Base-by-base conservation (phyloP, 176 grass and related monocot genomes). In the Aegilops bicornis region DNA sequence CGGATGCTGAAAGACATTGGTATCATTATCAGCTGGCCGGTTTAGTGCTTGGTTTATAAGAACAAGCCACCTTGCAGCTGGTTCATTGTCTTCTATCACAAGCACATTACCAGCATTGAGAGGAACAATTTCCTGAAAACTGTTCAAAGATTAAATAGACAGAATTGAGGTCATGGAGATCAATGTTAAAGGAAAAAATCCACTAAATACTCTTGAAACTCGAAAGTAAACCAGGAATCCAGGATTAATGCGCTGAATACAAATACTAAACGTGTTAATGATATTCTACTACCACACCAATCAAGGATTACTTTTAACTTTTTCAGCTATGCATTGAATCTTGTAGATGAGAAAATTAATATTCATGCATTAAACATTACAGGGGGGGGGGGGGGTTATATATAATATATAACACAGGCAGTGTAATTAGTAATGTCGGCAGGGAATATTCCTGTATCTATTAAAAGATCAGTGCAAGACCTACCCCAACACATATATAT, bases 111-210 rank as follows among this genome's bases (percentile, higher is more conserved):
- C 94, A 52, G 92, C 92, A 86, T 90, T 98, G 31, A 98, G 89
- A 59, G 95, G 95, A 60, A 98, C 95, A 81, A 98, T 93, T 92
- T 98, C 95, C 91, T 98, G 95, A 90, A 98, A 98, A 65, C 95
- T 98, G 91, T 88, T 91, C 47, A 88, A 82, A 52, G 70, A 86
- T 86, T 37, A 89, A 84, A 83, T 64, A 47, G 69, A 66, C 5
- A 82, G 54, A 72, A 71, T 4, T 12, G 8, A 81, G 68, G 48
- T 67, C 31, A 86, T 58, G 33, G 25, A 22, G 10, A 14, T 8
- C 65, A 75, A 30, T 24, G 22, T 23, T 72, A 73, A 73, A 25
- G 32, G 14, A 25, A 63, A 67, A 70, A 72, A 8, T 77, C 19
- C 10, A 43, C 14, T 54, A 86, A 23, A 73, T 85, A 67, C 13